Base-by-base conservation (phyloP, 192 early-diverging fungal species). In the Coemansia sp. region DNA sequence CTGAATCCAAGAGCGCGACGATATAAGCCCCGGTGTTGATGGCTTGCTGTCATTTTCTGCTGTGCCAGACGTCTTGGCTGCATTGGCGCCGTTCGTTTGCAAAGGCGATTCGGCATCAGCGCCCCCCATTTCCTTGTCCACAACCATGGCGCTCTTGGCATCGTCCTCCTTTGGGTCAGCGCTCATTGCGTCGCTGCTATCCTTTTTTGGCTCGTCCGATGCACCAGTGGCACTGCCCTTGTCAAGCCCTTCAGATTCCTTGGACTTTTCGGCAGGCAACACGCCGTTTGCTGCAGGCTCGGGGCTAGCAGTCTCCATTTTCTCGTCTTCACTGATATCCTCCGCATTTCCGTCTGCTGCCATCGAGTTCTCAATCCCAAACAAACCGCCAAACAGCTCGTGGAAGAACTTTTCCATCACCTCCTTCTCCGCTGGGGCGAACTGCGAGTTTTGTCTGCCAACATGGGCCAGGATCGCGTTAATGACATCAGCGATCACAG, bases 401-500 rank as follows among this genome's bases (percentile, higher is more conserved):
- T 84, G 87, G 72, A 94, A 86, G 63, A 96, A 92, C 23, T 87
- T 87, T 43, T 88, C 84, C 76, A 96, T 89, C 69, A 85, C 79
- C 43, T 92, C 92, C 67, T 92, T 84, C 51, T 96, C 93, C 35
- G 62, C 73, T 63, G 75, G 83, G 63, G 66, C 82, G 75, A 77
- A 76, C 56, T 71, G 87, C 79, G 51, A 81, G 69, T 74, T 84
- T 4, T 69, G 73, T 41, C 74, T 77, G n/a, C 93, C 91, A 6
- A 94, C 87, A 70, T 89, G 90, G 5, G 87, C 84, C 66, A 91
- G 83, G 8, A 97, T 79, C 12, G 97, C 73, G 26, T 87, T 89
- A 45, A 88, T 88, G 36, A 92, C 89, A 63, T 97, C 92, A 30
- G 87, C 84, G 67, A 98, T 92, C 5, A 97, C 82, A 3, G 85